These are phyloP conservation scores for Rhodotorula sp. DNA, from an alignment of 1,284 basidiomycete species.

Conservation along the genomic window DNA sequence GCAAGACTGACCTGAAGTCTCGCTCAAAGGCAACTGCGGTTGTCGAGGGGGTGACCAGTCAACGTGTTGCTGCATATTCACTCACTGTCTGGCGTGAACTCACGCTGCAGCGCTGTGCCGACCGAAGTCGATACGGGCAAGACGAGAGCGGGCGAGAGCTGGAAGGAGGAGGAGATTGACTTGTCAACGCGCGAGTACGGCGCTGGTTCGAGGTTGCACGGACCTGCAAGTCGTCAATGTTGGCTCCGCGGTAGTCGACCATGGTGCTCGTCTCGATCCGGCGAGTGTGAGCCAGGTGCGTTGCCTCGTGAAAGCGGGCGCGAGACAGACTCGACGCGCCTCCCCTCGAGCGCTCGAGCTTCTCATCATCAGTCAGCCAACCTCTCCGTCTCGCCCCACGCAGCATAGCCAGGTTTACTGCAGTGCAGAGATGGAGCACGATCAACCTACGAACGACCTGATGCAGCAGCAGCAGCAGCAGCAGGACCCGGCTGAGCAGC, in stretches of 20 bases:
- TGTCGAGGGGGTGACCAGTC: too few species aligned
- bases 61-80: too few species aligned
- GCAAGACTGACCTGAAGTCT: slow-evolving; percentile 22
- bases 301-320: not conserved
- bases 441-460: not conserved
- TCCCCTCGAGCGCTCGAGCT: too few species aligned
- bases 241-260: slow-evolving; percentile 31
- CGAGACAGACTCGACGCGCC: not conserved
- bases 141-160: slow-evolving; percentile 29
- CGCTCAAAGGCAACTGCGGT: slow-evolving; percentile 30
- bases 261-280: not conserved
- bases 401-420: not conserved
- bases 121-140: slow-evolving; percentile 14
- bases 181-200: not conserved
- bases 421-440: not conserved
- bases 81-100: not conserved
- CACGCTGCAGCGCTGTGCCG: slow-evolving; percentile 21
- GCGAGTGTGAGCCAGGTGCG: not conserved
- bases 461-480: not conserved
- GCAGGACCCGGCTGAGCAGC: not conserved
- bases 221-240: slow-evolving; percentile 33
- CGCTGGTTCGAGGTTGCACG: not conserved
- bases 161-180: not conserved
- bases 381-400: not conserved
- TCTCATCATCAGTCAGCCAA: not conserved